Base-by-base conservation (phyloP, 2,329 filamentous ascomycete genomes). In the Trichoderma harzianum region DNA sequence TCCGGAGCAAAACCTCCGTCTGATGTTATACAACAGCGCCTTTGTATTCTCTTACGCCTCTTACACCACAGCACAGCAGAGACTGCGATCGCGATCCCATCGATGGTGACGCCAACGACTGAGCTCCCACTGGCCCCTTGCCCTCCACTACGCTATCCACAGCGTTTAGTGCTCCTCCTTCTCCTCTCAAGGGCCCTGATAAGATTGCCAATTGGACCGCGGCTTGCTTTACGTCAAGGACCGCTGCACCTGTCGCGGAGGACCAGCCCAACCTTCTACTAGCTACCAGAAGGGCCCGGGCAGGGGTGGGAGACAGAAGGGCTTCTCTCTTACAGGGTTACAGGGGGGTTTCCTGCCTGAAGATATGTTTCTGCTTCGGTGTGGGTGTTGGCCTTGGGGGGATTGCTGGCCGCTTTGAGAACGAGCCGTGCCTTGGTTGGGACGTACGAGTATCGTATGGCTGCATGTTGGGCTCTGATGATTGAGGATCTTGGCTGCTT, bases 1-100 rank as follows among this genome's bases (percentile, higher is more conserved):
- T 68, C 64, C 64, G 64, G 57, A 60, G 57, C 43, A 53, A 36
- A 51, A 34, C 39, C 57, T 69, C 66, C 66, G 66, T 55, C 53
- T 26, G 30, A 28, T 14, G 39, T 53, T 69, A n/a, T 26, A 69
- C 66, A 26, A 26, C 66, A 61, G 21, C 63, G 26, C 30, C 30
- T 51, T 21, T 34, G 16, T 12, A 5, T n/a, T 60, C 57, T 43
- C 39, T n/a, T 43, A 43, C 39, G n/a, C 39, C 57, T 43, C 39
- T n/a, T 43, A 43, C 39, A 43, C 39, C 39, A 43, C 36, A 43
- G 36, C 28, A 36, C 16, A 43, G 36, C 36, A 39, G 36, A 39
- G 16, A 18, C 36, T 39, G 36, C 36, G 7, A 53, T 47, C 39
- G 34, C 30, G 51, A 67, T 67, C 64, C 4, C 5, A 10, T 8